Conservation (phyloP, 257 asterid genomes). For the Haberlea rhodopensis region DNA sequence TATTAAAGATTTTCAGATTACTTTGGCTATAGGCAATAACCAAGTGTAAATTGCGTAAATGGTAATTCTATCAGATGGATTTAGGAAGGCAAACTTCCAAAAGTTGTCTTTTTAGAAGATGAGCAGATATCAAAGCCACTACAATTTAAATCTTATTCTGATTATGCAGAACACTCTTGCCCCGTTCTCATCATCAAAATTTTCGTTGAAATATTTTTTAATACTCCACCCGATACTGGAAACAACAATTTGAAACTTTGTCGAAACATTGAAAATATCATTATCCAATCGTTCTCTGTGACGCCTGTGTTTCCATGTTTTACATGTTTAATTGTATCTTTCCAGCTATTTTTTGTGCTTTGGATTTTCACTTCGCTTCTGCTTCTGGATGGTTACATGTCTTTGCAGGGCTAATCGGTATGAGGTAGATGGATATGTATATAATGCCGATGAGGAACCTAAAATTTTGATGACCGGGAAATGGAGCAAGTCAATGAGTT, state of each 20-base stretch:
- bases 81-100: not conserved
- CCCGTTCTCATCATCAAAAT: not conserved
- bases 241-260: no score
- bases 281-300: no score
- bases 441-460: conserved; percentile 88
- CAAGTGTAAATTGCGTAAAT: no score
- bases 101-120: not conserved
- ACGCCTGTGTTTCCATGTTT: conserved; percentile 16
- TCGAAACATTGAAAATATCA: not conserved
- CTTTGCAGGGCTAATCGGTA: conserved; percentile 84
- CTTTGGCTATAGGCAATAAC: not conserved
- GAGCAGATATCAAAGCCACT: not conserved
- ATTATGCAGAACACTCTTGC: conserved; percentile 2
- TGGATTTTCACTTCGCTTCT: conserved; percentile 3
- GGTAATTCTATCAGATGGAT: not conserved
- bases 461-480: conserved; percentile 96
- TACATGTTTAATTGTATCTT: not conserved
- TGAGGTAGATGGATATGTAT: conserved; percentile 97
- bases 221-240: not conserved
- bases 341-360: conserved; percentile 1
- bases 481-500: conserved; percentile 85
- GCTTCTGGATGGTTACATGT: conserved; percentile 29
- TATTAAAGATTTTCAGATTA: not conserved
- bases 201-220: not conserved
- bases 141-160: not conserved